phyloP scores from a whole-genome alignment of 768 basidiomycete genomes.

The Leccinum disarticulatum region DNA sequence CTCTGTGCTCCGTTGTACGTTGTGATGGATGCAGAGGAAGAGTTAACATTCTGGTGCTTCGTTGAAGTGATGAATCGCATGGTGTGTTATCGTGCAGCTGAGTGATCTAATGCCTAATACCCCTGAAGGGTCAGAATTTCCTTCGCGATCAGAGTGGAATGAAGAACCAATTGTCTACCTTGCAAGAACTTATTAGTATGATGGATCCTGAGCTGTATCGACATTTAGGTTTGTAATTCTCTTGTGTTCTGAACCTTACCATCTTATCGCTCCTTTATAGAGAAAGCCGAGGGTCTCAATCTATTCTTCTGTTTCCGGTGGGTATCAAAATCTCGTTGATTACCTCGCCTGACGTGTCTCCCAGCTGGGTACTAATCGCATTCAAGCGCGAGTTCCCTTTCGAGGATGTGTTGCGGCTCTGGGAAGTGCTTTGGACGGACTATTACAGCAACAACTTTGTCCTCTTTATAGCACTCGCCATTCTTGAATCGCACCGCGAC shows the following conservation, averaged over 20 bases:
- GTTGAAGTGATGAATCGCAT: constrained; percentile 93
- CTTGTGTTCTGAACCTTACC: background rate
- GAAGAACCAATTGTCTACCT: constrained; percentile 87
- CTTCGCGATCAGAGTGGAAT: constrained; percentile 96
- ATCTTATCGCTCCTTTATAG: constrained; percentile 39
- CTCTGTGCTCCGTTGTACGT: constrained; percentile 92
- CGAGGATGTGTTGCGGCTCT: constrained; percentile 82
- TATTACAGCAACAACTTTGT: constrained; percentile 86
- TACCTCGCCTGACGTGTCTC: constrained; percentile 2
- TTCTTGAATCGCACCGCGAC: constrained; percentile 93
- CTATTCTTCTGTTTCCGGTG: constrained; percentile 98
- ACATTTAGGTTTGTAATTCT: constrained; percentile 63
- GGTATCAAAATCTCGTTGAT: constrained; percentile 19
- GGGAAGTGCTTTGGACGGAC: constrained; percentile 95
- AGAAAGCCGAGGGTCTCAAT: constrained; percentile 87
- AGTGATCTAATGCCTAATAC: constrained; percentile 6
- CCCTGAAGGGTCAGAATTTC: constrained; percentile 85
- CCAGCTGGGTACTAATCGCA: constrained; percentile 84
- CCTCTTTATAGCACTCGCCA: constrained; percentile 92
- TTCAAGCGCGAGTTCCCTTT: constrained; percentile 98
- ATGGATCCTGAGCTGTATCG: constrained; percentile 97
- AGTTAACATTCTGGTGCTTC: constrained; percentile 95
- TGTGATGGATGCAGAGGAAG: constrained; percentile 85
- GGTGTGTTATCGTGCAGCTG: constrained; percentile 47
- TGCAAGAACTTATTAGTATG: constrained; percentile 86